Evolutionary conservation across 2,329 filamentous ascomycete genomes (phyloP).

Genomic region (Ophiostoma australiae): DNA sequence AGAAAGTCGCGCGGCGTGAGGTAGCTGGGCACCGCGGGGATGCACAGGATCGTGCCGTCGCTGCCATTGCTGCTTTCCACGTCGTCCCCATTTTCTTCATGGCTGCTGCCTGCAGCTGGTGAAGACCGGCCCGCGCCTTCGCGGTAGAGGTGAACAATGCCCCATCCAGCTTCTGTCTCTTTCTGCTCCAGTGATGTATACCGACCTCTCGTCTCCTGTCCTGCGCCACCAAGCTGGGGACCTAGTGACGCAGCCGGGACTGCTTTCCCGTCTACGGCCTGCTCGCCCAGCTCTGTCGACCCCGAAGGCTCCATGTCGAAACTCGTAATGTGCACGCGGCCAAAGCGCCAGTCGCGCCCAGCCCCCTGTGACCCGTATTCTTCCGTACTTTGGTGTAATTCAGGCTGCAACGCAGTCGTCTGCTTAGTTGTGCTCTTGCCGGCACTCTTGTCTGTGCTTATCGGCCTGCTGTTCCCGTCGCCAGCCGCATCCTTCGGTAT

Average conservation of each 20-base stretch:
- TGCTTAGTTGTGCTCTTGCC: conserved; percentile 13
- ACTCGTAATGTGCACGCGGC: conserved; percentile 70
- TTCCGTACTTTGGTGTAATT: neutral
- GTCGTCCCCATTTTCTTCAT: conserved; percentile 30
- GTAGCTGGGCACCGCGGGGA: conserved; percentile 90
- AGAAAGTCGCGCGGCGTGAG: conserved; percentile 86
- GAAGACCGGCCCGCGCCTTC: conserved; percentile 49
- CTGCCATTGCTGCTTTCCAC: conserved; percentile 33
- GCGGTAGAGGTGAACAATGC: conserved; percentile 88
- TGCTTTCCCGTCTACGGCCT: conserved; percentile 28
- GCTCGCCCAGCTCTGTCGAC: neutral
- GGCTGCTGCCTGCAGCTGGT: neutral
- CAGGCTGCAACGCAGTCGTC: conserved; percentile 25
- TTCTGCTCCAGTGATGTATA: conserved; percentile 67
- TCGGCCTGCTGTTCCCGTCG: neutral
- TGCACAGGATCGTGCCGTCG: conserved; percentile 83
- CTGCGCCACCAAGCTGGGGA: conserved; percentile 53
- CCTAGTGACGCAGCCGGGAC: conserved; percentile 42
- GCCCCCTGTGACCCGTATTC: conserved; percentile 40
- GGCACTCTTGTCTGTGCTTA: conserved; percentile 8
- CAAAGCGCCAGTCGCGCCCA: conserved; percentile 72
- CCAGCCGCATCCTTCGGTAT: neutral
- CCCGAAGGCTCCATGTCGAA: conserved; percentile 58
- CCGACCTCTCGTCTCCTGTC: conserved; percentile 75
- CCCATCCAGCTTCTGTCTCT: conserved; percentile 80